Base-by-base conservation (phyloP, 495 filamentous ascomycete species). In the Acidomyces sp. region DNA sequence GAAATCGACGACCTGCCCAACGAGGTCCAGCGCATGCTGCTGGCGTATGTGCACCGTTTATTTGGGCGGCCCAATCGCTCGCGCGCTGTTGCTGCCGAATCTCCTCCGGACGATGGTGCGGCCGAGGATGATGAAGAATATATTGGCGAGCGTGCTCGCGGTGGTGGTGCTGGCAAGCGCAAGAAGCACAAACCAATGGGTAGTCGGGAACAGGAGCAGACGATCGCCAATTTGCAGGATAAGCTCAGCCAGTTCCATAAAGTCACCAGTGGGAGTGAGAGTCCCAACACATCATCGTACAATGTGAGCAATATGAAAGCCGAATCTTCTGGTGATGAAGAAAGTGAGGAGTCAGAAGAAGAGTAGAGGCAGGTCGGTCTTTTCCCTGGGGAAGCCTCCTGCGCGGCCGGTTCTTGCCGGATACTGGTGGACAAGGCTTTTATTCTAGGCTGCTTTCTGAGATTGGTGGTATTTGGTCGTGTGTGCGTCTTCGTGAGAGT, bases 131-230 rank as follows among this genome's bases (percentile, higher is more conserved):
- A 58, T 24, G 63, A 72, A 47, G 59, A 63, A 12, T 54, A 49
- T 32, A 63, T 52, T 39, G 67, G 53, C 62, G 35, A 26, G 54
- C 46, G 63, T 19, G 70, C 66, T 45, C 55, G 61, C 17, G 61
- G 70, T 12, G 64, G 74, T 0, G 56, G 72, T 17, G 39, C 31
- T 6, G 40, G 22, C 11, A 84, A 83, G 61, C 72, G 80, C 12
- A 94, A 93, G 67, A 97, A 97, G 71, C 94, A 97, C 64, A 96
- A 95, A 69, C 90, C 90, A 0, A 97, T 96, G 90, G 88, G 80
- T 66, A 88, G 86, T 60, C 67, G 63, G 16, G 88, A 97, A 62
- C 90, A 97, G 61, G 86, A 95, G 55, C 75, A 78, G 6, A 80
- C 79, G 50, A 93, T 97, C 55, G 71, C 76, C 37, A 72, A 82